These are phyloP conservation scores for Endocalyx cinctus DNA, from an alignment of 2,329 filamentous ascomycete genomes.

Conservation along the genomic window DNA sequence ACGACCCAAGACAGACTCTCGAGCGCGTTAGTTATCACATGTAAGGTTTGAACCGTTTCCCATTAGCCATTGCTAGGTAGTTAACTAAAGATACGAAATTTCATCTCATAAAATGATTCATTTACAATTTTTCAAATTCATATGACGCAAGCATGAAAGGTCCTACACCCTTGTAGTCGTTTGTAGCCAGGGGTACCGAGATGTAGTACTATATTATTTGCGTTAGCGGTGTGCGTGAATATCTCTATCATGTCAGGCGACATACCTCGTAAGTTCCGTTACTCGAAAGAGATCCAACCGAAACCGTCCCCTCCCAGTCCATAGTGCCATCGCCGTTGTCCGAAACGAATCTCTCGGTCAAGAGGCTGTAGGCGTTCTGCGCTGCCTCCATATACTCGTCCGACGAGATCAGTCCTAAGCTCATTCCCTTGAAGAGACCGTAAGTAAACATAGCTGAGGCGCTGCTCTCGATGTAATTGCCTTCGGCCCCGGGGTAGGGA, in stretches of 20 bases:
- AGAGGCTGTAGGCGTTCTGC: slow-evolving; percentile 37
- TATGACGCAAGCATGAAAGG: slow-evolving; percentile 35
- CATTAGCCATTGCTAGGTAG: too few species aligned
- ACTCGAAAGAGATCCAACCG: slow-evolving; percentile 44
- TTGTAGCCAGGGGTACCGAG: slow-evolving; percentile 30
- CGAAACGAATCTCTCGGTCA: slow-evolving; percentile 41
- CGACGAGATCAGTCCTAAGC: slow-evolving; percentile 30
- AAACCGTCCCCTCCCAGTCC: slow-evolving; percentile 47
- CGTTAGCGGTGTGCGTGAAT: too few species aligned
- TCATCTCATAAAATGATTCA: too few species aligned
- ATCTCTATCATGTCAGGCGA: too few species aligned
- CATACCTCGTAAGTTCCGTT: slow-evolving; percentile 45
- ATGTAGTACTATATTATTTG: slow-evolving; percentile 35
- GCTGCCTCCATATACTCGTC: slow-evolving; percentile 31
- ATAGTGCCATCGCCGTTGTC: slow-evolving; percentile 41
- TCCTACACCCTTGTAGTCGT: slow-evolving; percentile 34
- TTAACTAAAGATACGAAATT: too few species aligned
- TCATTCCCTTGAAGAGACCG: slow-evolving; percentile 42
- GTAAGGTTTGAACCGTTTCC: too few species aligned
- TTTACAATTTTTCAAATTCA: slow-evolving; percentile 30
- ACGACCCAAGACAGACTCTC: too few species aligned
- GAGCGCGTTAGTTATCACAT: too few species aligned
- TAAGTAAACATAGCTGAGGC: slow-evolving; percentile 56
- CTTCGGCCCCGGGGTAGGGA: slow-evolving; percentile 38
- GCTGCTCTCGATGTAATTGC: slow-evolving; percentile 59